Conservation (phyloP, 371 early-diverging fungal genomes). For the Mucor mucedo region DNA sequence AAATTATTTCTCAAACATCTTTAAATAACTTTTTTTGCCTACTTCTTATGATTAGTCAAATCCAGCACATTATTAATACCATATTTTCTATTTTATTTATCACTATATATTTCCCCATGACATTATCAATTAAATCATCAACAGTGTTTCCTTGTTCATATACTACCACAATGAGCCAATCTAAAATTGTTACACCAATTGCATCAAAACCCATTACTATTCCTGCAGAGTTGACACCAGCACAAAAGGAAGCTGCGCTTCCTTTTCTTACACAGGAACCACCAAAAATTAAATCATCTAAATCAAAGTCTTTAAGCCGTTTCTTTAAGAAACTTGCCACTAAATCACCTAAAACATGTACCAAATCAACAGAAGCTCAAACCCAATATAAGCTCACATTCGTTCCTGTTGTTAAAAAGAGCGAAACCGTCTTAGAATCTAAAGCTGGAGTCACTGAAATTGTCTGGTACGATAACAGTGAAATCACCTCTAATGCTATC, state of each 20-base stretch:
- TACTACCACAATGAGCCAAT: not conserved
- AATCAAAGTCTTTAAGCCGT: not conserved
- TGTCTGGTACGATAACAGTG: conserved; percentile 1
- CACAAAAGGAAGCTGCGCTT: conserved; percentile 6
- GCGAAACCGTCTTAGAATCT: not conserved
- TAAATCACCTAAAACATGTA: not conserved
- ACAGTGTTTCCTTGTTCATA: conserved; percentile 6
- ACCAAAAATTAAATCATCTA: not conserved
- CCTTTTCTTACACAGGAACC: conserved; percentile 1
- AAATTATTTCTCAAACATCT: not conserved
- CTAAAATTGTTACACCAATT: not conserved
- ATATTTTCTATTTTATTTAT: not conserved
- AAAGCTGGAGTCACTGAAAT: conserved; percentile 1
- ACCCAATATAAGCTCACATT: conserved; percentile 9
- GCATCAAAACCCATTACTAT: not conserved
- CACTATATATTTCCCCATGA: not conserved
- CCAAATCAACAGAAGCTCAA: not conserved
- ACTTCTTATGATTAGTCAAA: conserved; percentile 9
- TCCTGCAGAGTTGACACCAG: not conserved
- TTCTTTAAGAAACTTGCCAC: conserved; percentile 8
- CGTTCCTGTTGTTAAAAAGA: not conserved
- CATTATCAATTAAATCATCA: not conserved
- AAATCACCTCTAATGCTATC: not conserved
- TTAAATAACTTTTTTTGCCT: not conserved
- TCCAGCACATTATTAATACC: conserved; percentile 1